These are phyloP conservation scores for Annulohypoxylon bovei DNA, from an alignment of 495 filamentous ascomycete genomes.

Conservation along the genomic window DNA sequence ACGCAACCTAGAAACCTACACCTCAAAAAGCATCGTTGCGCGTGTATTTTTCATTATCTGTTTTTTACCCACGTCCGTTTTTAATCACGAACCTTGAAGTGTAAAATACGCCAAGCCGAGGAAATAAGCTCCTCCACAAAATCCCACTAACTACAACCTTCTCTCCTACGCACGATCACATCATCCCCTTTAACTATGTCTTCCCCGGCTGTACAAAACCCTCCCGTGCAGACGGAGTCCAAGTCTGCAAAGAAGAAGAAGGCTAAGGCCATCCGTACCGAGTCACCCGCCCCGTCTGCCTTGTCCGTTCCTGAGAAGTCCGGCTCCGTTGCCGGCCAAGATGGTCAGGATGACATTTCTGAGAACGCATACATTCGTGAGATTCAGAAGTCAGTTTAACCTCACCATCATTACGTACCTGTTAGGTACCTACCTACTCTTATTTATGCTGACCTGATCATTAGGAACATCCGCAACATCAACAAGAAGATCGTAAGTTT, in stretches of 20 bases:
- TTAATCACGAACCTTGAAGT: not conserved
- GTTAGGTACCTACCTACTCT: not conserved
- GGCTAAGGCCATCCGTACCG: constrained; percentile 65
- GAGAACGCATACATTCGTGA: constrained; percentile 85
- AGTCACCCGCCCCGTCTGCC: constrained; percentile 56
- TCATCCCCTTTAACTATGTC: constrained; percentile 54
- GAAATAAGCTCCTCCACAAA: constrained; percentile 27
- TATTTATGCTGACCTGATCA: constrained; percentile 35
- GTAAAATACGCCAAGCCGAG: constrained; percentile 17
- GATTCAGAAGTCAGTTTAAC: constrained; percentile 76
- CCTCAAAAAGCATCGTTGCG: not conserved
- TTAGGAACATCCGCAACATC: constrained; percentile 83
- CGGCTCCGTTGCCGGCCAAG: constrained; percentile 49
- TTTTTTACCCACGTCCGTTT: not conserved
- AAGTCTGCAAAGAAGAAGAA: constrained; percentile 82
- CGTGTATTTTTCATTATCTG: not conserved
- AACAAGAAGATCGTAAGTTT: constrained; percentile 86
- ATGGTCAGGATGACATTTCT: constrained; percentile 61
- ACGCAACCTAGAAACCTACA: not conserved
- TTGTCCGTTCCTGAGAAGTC: constrained; percentile 55
- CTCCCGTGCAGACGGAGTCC: constrained; percentile 57
- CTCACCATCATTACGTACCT: constrained; percentile 2
- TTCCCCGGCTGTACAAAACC: constrained; percentile 62
- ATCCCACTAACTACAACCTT: constrained; percentile 12
- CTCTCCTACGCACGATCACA: constrained; percentile 14